These are phyloP conservation scores for Pseudogymnoascus sp. DNA, from an alignment of 2,329 filamentous ascomycete species.

Conservation along the genomic window DNA sequence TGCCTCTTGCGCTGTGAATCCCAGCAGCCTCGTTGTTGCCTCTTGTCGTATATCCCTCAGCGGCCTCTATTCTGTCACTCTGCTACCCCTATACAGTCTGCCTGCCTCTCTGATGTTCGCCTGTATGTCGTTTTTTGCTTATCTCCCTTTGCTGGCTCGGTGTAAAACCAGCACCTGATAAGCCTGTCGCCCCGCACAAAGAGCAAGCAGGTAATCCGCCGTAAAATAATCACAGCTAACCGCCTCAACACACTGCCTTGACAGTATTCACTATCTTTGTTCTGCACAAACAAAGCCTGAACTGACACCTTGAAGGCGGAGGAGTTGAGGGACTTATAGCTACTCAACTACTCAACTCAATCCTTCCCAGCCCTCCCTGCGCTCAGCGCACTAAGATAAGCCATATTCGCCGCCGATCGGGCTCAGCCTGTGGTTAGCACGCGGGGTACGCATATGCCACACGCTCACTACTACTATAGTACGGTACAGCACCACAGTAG, in stretches of 20 bases:
- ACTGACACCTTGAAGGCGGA: not conserved
- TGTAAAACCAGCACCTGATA: not conserved
- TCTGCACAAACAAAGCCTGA: not conserved
- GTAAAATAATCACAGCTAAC: not conserved
- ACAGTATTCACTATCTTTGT: not conserved
- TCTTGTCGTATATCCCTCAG: not conserved
- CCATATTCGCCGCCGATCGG: not conserved
- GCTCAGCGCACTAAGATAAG: not conserved
- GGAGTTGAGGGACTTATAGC: not conserved
- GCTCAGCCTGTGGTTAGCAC: not conserved
- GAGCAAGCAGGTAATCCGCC: not conserved
- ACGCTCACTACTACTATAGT: not conserved
- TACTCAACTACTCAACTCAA: not conserved
- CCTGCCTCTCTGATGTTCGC: not conserved
- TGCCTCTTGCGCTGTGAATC: not conserved
- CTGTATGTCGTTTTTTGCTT: not conserved
- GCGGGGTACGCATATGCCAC: slow-evolving; percentile 1
- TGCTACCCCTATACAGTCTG: not conserved
- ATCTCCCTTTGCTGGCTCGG: not conserved
- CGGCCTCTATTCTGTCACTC: not conserved
- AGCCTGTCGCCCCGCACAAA: not conserved
- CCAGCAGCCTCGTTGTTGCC: not conserved
- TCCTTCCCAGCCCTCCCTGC: not conserved
- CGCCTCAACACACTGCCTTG: not conserved
- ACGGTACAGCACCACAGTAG: not conserved